phyloP scores from a whole-genome alignment of 768 basidiomycete species.

The Dentipellis sp. region DNA sequence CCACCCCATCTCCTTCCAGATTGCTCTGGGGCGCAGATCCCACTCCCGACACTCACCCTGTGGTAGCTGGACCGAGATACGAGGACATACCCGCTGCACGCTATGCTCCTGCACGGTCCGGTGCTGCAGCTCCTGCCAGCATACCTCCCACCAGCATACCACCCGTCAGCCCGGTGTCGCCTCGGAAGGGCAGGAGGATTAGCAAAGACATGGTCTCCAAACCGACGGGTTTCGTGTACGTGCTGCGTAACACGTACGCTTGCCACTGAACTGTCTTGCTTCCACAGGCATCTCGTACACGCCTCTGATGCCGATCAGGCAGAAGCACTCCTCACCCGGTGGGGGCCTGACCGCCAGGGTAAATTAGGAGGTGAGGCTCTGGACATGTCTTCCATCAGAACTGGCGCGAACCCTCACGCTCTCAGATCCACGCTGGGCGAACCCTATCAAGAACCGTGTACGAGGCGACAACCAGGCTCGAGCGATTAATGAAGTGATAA shows the following conservation, averaged over 20 bases:
- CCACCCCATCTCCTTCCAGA: conserved; percentile 52
- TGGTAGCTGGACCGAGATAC: conserved; percentile 59
- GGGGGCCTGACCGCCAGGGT: conserved; percentile 84
- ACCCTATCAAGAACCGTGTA: conserved; percentile 76
- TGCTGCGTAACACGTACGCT: conserved; percentile 17
- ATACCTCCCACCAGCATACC: conserved; percentile 22
- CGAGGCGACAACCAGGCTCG: conserved; percentile 56
- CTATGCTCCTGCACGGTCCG: conserved; percentile 16
- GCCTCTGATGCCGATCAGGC: conserved; percentile 87
- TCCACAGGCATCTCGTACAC: conserved; percentile 74
- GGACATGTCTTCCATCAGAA: conserved; percentile 4
- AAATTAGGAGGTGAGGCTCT: conserved; percentile 68
- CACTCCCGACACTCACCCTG: conserved; percentile 26
- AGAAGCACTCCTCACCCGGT: conserved; percentile 76
- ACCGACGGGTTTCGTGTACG: conserved; percentile 80
- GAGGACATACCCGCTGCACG: conserved; percentile 39
- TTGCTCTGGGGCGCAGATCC: conserved; percentile 43
- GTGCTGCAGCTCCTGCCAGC: background rate
- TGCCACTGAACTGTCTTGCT: conserved; percentile 9
- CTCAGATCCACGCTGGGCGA: conserved; percentile 82
- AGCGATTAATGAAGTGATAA: conserved; percentile 73
- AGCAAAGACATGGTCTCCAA: conserved; percentile 86
- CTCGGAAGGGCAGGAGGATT: conserved; percentile 54
- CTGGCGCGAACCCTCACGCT: conserved; percentile 14
- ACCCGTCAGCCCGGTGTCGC: conserved; percentile 19